Evolutionary conservation across 768 basidiomycete genomes (phyloP).

Genomic region (Phaeolepiota aurea): DNA sequence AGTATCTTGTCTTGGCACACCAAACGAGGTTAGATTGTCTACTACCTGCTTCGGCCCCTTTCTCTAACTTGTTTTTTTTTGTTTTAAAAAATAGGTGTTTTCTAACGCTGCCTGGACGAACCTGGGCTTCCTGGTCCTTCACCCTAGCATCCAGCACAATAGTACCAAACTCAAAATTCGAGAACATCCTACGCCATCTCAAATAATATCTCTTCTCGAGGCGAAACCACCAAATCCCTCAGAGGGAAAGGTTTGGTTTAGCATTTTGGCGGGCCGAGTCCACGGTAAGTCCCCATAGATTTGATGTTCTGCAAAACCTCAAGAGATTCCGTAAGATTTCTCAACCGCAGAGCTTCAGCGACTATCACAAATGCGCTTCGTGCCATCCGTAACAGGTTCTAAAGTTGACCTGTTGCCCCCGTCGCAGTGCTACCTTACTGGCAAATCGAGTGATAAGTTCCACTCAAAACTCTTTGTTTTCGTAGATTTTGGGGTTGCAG

Average conservation of each 20-base stretch:
- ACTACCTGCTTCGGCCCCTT: not conserved
- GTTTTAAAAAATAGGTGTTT: slow-evolving; percentile 52
- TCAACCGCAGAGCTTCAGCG: slow-evolving; percentile 40
- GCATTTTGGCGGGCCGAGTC: slow-evolving; percentile 51
- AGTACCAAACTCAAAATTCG: slow-evolving; percentile 60
- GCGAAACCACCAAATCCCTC: slow-evolving; percentile 48
- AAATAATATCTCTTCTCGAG: slow-evolving; percentile 51
- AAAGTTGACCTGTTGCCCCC: slow-evolving; percentile 45
- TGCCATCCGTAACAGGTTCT: slow-evolving; percentile 43
- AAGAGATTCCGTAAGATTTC: slow-evolving; percentile 39
- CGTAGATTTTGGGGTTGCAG: slow-evolving; percentile 77
- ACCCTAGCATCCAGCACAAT: slow-evolving; percentile 42
- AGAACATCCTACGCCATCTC: slow-evolving; percentile 57
- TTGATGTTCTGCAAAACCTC: not conserved
- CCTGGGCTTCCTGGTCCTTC: slow-evolving; percentile 71
- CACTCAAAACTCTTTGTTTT: slow-evolving; percentile 82
- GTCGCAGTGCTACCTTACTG: slow-evolving; percentile 61
- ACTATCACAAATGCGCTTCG: slow-evolving; percentile 53
- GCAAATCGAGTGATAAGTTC: slow-evolving; percentile 43
- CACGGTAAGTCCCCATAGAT: slow-evolving; percentile 14
- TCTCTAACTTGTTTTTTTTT: not conserved
- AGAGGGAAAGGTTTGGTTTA: slow-evolving; percentile 61
- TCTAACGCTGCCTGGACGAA: slow-evolving; percentile 55
- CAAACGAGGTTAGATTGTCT: slow-evolving; percentile 56
- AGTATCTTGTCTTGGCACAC: slow-evolving; percentile 47